phyloP scores from a whole-genome alignment of 257 asterid species.

The Handroanthus guayacan region DNA sequence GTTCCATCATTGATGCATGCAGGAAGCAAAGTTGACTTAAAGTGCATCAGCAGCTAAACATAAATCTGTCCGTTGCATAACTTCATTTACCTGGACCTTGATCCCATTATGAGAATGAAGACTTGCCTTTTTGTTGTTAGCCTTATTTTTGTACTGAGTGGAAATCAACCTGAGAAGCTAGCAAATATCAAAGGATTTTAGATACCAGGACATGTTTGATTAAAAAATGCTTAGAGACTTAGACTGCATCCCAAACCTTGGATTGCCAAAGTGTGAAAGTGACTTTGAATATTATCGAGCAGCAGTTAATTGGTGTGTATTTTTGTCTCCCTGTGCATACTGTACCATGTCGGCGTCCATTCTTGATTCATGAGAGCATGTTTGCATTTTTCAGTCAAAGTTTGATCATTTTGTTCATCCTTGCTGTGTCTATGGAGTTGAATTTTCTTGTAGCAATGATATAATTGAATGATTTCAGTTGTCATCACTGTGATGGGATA shows the following conservation, averaged over 20 bases:
- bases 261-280: not conserved
- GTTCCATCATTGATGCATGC: not conserved
- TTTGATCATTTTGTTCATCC: not conserved
- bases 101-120: not conserved
- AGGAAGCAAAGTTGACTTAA: not conserved
- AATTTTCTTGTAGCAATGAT: not conserved
- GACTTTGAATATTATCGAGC: not conserved
- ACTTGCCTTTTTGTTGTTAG: not conserved
- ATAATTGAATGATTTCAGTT: slow-evolving; percentile 5
- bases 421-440: not conserved
- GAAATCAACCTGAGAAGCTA: not conserved
- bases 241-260: not conserved
- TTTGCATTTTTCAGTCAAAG: not conserved
- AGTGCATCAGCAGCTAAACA: not conserved
- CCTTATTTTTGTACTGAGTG: not conserved
- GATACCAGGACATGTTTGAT: not conserved
- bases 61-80: not conserved
- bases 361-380: not conserved
- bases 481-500: not conserved
- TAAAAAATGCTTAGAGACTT: not conserved
- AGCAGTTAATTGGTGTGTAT: not conserved
- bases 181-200: not conserved
- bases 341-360: no score
- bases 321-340: not conserved
- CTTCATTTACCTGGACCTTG: not conserved